Evolutionary conservation across 2,329 filamentous ascomycete genomes (phyloP), one percentile per base, ranked within the genome.

Genomic region (Penicillium sp.): DNA sequence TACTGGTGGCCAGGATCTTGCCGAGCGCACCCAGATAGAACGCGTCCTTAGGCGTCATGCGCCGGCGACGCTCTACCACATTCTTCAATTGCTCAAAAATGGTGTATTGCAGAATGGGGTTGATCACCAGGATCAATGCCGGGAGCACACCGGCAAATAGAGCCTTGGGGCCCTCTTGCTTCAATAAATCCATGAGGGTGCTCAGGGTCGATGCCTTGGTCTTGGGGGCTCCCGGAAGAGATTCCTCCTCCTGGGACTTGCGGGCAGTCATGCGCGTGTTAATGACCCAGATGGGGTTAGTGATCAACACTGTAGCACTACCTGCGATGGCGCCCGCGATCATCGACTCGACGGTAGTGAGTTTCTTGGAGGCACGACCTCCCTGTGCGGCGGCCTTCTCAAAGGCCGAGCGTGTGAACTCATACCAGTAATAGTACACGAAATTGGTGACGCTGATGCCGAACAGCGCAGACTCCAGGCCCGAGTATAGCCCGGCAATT

Each of bases 361-460:
- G 87, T 72, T 92, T 92, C 76, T 85, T 88, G 58, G 83, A 86
- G 53, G 86, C 83, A 60, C 90, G 86, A 32, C 89, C 89, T 50
- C 89, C 81, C 66, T 85, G 87, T 54, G 82, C 73, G 43, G 92
- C 91, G 9, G 91, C 89, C 60, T 82, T 78, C 61, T 79, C 91
- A 78, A 97, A 97, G 71, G 88, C 88, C 47, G 88, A 83, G 55
- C 92, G 87, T 59, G 92, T 94, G 90, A 91, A 99, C 79, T 99
- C 94, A 77, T 97, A 99, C 93, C 85, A 99, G 82, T 97, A 99
- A 79, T 99, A 99, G 82, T 99, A 99, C 45, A 99, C 93, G 72
- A 99, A 99, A 81, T 99, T 99, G 67, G 94, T 99, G 65, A 99
- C 88, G 75, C 89, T 94, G 79, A 99, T 97, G 73, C 94, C 94